A percentile compares a stretch with the other conserved stretches of the same genome.
These are phyloP conservation scores for Candida tropicalis DNA, from an alignment of 1,139 yeast genomes.

Conservation along the genomic window DNA sequence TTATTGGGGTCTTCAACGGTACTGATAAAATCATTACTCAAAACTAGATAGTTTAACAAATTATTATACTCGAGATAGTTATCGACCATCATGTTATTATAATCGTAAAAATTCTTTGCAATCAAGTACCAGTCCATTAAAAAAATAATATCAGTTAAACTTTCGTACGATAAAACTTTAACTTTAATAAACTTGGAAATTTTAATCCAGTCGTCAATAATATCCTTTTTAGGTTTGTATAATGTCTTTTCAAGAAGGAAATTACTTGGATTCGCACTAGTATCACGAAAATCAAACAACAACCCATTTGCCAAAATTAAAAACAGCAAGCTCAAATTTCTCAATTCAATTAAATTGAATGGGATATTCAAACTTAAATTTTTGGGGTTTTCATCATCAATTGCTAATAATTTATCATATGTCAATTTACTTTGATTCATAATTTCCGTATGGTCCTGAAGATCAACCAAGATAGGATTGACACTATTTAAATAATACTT, in stretches of 20 bases:
- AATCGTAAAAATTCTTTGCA: slow-evolving; percentile 27
- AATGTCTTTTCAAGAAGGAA: slow-evolving; percentile 16
- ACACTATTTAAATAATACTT: slow-evolving; percentile 20
- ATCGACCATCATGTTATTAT: slow-evolving; percentile 26
- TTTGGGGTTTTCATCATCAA: slow-evolving; percentile 17
- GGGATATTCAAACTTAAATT: slow-evolving; percentile 13
- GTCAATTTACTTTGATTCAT: slow-evolving; percentile 12
- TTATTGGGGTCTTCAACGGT: slow-evolving; percentile 20
- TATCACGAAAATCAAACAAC: slow-evolving; percentile 18
- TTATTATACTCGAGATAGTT: slow-evolving; percentile 36
- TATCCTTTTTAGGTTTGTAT: slow-evolving; percentile 16
- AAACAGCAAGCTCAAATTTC: slow-evolving; percentile 22
- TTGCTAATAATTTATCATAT: slow-evolving; percentile 14
- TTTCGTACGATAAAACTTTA: slow-evolving; percentile 23
- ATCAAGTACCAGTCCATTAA: slow-evolving; percentile 34
- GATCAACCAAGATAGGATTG: slow-evolving; percentile 20
- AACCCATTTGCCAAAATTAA: slow-evolving; percentile 28
- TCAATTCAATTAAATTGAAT: slow-evolving; percentile 17
- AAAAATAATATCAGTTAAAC: slow-evolving; percentile 29
- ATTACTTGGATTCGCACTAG: slow-evolving; percentile 2
- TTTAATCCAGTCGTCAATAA: slow-evolving; percentile 28
- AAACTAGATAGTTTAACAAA: slow-evolving; percentile 29
- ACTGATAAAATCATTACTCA: slow-evolving; percentile 30
- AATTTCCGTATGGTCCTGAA: slow-evolving; percentile 20
- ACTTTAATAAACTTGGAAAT: slow-evolving; percentile 26